phyloP scores from a whole-genome alignment of 2,329 filamentous ascomycete species.

The Paracamarosporium sp. region DNA sequence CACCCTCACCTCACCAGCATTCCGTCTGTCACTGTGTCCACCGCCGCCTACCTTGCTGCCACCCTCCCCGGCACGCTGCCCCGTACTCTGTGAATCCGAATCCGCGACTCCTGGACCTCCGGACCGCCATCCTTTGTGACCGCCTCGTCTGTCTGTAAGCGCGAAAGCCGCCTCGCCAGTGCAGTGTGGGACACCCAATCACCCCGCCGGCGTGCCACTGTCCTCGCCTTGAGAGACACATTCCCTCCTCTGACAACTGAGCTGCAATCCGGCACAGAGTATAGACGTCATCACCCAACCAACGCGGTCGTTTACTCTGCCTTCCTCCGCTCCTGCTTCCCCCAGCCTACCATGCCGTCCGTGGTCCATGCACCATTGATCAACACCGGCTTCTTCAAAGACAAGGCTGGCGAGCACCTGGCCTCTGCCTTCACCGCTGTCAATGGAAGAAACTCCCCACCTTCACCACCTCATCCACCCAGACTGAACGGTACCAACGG shows the following conservation, averaged over 20 bases:
- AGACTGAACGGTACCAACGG: conserved; percentile 25
- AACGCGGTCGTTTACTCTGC: conserved; percentile 6
- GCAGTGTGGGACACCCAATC: conserved; percentile 22
- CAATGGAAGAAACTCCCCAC: conserved; percentile 40
- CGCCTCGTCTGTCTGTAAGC: conserved; percentile 17
- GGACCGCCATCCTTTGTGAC: neutral
- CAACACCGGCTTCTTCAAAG: conserved; percentile 38
- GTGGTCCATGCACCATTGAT: conserved; percentile 39
- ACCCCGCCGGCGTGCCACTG: conserved; percentile 9
- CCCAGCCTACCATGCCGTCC: conserved; percentile 39
- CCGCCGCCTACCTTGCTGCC: neutral
- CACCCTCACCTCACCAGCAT: neutral
- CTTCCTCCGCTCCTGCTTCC: conserved; percentile 8
- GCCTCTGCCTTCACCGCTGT: conserved; percentile 45
- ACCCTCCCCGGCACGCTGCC: neutral
- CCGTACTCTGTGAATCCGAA: too few relatives aligned
- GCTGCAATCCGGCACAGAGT: conserved; percentile 9
- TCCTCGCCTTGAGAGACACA: conserved; percentile 10
- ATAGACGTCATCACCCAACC: conserved; percentile 13
- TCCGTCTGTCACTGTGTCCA: neutral
- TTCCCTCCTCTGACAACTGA: conserved; percentile 6
- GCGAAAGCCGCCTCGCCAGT: conserved; percentile 27
- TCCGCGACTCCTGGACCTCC: neutral
- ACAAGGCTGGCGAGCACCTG: conserved; percentile 30
- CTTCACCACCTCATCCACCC: conserved; percentile 23